Conservation (phyloP, 2,329 filamentous ascomycete genomes). For the Alternaria gansuensis region DNA sequence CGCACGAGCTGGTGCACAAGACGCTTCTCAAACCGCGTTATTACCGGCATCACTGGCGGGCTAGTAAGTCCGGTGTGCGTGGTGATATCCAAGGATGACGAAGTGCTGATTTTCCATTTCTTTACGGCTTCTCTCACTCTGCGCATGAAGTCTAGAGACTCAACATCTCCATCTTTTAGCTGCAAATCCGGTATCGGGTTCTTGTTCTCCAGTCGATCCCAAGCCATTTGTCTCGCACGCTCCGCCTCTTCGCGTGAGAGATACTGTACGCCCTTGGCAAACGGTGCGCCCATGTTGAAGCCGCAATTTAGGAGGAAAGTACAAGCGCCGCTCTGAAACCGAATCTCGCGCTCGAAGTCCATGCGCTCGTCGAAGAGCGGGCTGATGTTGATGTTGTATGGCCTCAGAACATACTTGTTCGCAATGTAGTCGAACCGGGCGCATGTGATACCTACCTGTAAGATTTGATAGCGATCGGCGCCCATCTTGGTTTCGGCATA, state of each 20-base stretch:
- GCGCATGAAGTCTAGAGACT: constrained; percentile 62
- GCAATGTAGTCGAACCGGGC: constrained; percentile 63
- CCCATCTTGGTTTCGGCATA: constrained; percentile 69
- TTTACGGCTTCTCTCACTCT: constrained; percentile 58
- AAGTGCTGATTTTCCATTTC: constrained; percentile 53
- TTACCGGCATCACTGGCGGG: constrained; percentile 27
- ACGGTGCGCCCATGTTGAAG: constrained; percentile 67
- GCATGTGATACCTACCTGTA: constrained; percentile 73
- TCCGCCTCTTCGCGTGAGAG: constrained; percentile 68
- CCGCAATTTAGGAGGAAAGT: constrained; percentile 68
- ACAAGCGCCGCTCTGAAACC: constrained; percentile 66
- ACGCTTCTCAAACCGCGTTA: constrained; percentile 66
- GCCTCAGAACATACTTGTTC: constrained; percentile 64
- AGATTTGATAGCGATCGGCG: constrained; percentile 69
- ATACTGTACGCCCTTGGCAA: constrained; percentile 67
- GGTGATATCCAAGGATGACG: constrained; percentile 39
- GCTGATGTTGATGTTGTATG: constrained; percentile 71
- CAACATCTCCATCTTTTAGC: constrained; percentile 61
- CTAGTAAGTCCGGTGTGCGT: constrained; percentile 39
- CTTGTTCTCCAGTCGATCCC: constrained; percentile 54
- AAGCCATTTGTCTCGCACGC: constrained; percentile 57
- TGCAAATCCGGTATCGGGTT: constrained; percentile 56
- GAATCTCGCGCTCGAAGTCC: constrained; percentile 68
- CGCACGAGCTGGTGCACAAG: constrained; percentile 73
- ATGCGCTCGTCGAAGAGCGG: constrained; percentile 64